Evolutionary conservation across 495 filamentous ascomycete genomes (phyloP), one percentile per base, ranked within the genome.

Genomic region (Aspergillus biplanus): DNA sequence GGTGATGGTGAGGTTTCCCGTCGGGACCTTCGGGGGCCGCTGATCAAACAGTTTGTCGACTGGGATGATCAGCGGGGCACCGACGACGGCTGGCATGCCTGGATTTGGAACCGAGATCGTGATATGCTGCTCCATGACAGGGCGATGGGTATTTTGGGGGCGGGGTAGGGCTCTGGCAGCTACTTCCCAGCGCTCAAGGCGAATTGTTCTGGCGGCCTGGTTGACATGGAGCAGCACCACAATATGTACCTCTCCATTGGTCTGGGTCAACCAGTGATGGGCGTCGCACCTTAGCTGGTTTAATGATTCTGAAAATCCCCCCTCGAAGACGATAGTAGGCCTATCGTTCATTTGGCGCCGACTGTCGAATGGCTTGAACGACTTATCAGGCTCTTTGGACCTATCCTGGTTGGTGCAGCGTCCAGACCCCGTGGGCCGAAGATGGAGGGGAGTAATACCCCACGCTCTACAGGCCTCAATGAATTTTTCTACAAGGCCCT

Each of bases 1-100:
- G 7, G 16, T 27, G 16, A 50, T 7, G 47, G 47, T 27, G 47
- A 50, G n/a, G 47, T 50, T 50, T 50, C 47, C 47, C 11, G 8
- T n/a, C 27, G 16, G 47, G 47, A 50, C 16, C 11, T 50, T 6
- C 47, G n/a, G 16, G n/a, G 47, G 47, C 21, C 47, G n/a, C 27
- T 50, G 47, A 27, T 50, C 47, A n/a, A 50, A 50, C 15, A 50
- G 47, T 50, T 50, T 50, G 21, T 50, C 47, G 7, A 27, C 47
- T 31, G 15, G 47, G 47, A 50, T 50, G n/a, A 50, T 21, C 47
- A 50, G 47, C 47, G 47, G 47, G 47, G 47, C n/a, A 50, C 47
- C 47, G 5, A 50, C 47, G 4, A 50, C 47, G 47, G 1, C 16
- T 9, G 47, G 16, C 47, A 50, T 50, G n/a, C 47, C 16, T 50